Conservation (phyloP, 768 basidiomycete genomes). For the Mycena capillaripes region DNA sequence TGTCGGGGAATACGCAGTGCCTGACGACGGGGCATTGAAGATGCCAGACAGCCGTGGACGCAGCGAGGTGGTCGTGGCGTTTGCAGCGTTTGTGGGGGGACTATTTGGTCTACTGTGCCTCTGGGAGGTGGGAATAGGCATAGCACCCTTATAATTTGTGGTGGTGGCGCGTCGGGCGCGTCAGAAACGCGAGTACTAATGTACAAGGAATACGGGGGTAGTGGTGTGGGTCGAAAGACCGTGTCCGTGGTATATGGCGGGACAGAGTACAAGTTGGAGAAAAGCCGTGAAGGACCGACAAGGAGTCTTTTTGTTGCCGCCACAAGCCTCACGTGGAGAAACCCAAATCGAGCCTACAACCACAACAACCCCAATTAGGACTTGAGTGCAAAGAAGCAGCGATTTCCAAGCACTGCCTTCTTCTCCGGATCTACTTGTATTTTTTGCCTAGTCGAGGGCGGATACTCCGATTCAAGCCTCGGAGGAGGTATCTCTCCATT, state of each 20-base stretch:
- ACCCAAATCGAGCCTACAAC: not conserved
- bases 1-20: constrained; percentile 28
- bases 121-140: constrained; percentile 31
- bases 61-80: constrained; percentile 16
- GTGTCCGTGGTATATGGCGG: constrained; percentile 7
- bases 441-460: too few species aligned
- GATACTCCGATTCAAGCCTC: too few species aligned
- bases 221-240: not conserved
- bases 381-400: too few species aligned
- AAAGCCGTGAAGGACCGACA: not conserved
- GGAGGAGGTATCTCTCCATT: too few species aligned
- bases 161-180: constrained; percentile 24
- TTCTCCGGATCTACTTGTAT: too few species aligned
- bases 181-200: constrained; percentile 14
- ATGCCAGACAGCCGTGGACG: constrained; percentile 24
- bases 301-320: not conserved
- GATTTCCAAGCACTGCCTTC: too few species aligned
- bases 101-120: constrained; percentile 32
- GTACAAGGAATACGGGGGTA: constrained; percentile 5
- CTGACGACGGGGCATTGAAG: constrained; percentile 31
- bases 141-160: not conserved
- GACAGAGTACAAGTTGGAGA: not conserved
- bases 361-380: too few species aligned
- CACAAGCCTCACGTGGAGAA: not conserved
- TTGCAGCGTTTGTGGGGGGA: constrained; percentile 13